A percentile compares a stretch with the other conserved stretches of the same genome.
These are phyloP conservation scores for Eremomyces bilateralis DNA, from an alignment of 495 filamentous ascomycete species.

Conservation along the genomic window DNA sequence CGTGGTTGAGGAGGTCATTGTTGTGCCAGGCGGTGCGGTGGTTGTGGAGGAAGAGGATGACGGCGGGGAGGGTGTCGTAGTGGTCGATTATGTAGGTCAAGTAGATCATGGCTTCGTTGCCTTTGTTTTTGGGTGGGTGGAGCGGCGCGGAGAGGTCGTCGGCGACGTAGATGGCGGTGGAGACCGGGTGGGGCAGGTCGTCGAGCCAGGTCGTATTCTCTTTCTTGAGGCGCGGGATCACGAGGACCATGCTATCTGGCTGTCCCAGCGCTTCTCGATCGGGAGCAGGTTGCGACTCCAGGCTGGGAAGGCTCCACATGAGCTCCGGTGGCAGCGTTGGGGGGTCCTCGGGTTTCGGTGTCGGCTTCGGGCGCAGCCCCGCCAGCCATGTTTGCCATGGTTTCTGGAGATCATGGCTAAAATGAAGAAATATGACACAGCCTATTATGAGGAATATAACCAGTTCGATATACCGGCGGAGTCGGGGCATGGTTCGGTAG, in stretches of 20 bases:
- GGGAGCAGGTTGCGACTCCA: conserved; percentile 11
- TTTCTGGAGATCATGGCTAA: conserved; percentile 3
- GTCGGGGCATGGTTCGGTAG: too few relatives aligned
- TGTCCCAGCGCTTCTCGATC: conserved; percentile 10
- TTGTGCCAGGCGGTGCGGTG: conserved; percentile 50
- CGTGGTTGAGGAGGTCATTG: conserved; percentile 22
- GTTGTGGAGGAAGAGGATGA: conserved; percentile 47
- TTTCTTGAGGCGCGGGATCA: conserved; percentile 31
- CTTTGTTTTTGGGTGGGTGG: conserved; percentile 51
- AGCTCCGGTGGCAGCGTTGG: not conserved
- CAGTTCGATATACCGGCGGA: too few relatives aligned
- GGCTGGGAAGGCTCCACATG: not conserved
- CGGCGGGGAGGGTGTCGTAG: conserved; percentile 43
- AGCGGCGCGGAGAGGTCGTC: conserved; percentile 36
- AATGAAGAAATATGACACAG: conserved; percentile 3
- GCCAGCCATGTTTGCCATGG: conserved; percentile 3
- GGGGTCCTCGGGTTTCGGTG: not conserved
- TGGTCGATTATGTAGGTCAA: conserved; percentile 50
- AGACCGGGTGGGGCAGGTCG: conserved; percentile 30
- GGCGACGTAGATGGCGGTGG: conserved; percentile 40
- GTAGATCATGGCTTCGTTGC: conserved; percentile 59
- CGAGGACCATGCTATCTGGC: conserved; percentile 27
- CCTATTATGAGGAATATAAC: too few relatives aligned
- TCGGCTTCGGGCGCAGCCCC: not conserved
- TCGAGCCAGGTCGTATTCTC: conserved; percentile 43